phyloP scores from a whole-genome alignment of 2,329 filamentous ascomycete genomes.

The Helminthosporium solani region DNA sequence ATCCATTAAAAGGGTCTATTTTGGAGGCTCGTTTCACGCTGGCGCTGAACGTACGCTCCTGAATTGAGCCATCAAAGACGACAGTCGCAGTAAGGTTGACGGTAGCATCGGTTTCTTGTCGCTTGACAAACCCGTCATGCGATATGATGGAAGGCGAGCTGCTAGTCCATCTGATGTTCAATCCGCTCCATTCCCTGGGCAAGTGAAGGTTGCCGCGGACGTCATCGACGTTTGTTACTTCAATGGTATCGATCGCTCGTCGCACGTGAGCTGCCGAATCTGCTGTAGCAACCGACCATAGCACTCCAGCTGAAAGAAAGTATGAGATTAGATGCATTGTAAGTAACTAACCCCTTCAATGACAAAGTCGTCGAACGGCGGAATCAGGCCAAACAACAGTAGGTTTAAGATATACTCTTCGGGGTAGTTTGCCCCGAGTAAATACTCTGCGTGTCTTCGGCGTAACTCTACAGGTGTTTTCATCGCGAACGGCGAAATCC shows the following conservation, averaged over 20 bases:
- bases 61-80: slow-evolving; percentile 13
- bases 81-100: slow-evolving; percentile 44
- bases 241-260: slow-evolving; percentile 11
- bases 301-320: neutral
- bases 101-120: slow-evolving; percentile 26
- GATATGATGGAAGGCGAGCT: slow-evolving; percentile 39
- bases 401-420: neutral
- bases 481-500: neutral
- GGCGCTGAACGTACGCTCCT: slow-evolving; percentile 37
- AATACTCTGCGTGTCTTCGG: neutral
- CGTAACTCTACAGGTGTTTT: neutral
- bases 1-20: slow-evolving; percentile 46
- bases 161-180: slow-evolving; percentile 41
- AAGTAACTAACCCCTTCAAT: neutral
- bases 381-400: neutral
- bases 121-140: slow-evolving; percentile 39
- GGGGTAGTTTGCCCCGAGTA: neutral
- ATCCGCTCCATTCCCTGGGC: slow-evolving; percentile 31
- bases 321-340: neutral
- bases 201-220: slow-evolving; percentile 45
- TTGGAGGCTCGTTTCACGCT: slow-evolving; percentile 37
- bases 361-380: neutral
- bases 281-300: neutral
- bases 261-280: neutral
- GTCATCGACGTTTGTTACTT: slow-evolving; percentile 38